Percentiles rank a stretch among this genome's conserved stretches.
These are phyloP conservation scores for Aspergillus cavernicola DNA, from an alignment of 495 filamentous ascomycete genomes.

Conservation along the genomic window DNA sequence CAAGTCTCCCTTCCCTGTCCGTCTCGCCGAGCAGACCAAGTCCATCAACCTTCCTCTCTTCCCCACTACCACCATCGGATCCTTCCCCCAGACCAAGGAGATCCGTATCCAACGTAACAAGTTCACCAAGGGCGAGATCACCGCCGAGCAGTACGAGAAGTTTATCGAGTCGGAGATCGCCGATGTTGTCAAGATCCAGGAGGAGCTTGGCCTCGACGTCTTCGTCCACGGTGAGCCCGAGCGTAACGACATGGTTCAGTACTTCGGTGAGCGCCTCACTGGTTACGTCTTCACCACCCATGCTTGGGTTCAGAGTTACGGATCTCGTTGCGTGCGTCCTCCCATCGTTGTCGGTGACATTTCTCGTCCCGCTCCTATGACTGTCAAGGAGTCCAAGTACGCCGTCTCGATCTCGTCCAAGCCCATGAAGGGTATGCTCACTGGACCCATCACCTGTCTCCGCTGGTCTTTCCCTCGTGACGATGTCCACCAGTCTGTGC, in stretches of 20 bases:
- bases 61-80: conserved; percentile 98
- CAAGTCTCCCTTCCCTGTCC: conserved; percentile 76
- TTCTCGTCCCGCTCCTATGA: conserved; percentile 94
- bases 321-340: conserved; percentile 94
- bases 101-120: conserved; percentile 94
- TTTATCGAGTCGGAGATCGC: conserved; percentile 99
- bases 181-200: conserved; percentile 89
- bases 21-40: conserved; percentile 81
- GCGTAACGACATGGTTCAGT: conserved; percentile 99
- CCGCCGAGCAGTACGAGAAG: conserved; percentile 83
- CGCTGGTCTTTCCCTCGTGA: conserved; percentile 99
- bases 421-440: conserved; percentile 99
- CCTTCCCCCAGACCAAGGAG: conserved; percentile 98
- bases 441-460: conserved; percentile 95
- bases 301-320: conserved; percentile 97
- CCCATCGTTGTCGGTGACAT: conserved; percentile 98
- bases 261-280: conserved; percentile 95
- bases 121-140: conserved; percentile 97
- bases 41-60: conserved; percentile 89
- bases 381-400: conserved; percentile 99
- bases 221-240: conserved; percentile 98
- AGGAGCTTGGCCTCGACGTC: conserved; percentile 94
- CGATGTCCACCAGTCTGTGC: conserved; percentile 96
- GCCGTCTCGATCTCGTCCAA: conserved; percentile 93
- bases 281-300: conserved; percentile 99